A percentile compares a stretch with the other conserved stretches of the same genome.
phyloP scores from a whole-genome alignment of 2,329 filamentous ascomycete species.

The Claviceps africana region DNA sequence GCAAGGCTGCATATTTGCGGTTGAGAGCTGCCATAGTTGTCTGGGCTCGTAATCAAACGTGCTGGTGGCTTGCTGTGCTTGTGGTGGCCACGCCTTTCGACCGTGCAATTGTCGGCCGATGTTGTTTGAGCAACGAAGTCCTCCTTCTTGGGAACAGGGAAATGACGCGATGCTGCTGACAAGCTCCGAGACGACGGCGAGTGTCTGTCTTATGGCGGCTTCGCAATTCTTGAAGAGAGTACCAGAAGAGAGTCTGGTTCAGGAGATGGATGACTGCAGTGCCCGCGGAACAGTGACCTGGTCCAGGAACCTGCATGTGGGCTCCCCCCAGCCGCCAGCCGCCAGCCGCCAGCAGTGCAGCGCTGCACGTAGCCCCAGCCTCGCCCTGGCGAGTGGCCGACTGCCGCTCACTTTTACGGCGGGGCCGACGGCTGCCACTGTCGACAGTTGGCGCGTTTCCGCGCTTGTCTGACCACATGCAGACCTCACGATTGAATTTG shows the following conservation, averaged over 20 bases:
- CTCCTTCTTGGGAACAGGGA: background rate
- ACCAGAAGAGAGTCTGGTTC: background rate
- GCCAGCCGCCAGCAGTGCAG: too few species aligned
- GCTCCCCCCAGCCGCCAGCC: too few species aligned
- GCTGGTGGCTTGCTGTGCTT: background rate
- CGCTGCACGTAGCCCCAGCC: too few species aligned
- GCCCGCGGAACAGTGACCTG: background rate
- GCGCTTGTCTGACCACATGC: background rate
- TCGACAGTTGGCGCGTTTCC: background rate
- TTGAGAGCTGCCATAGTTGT: slow-evolving; percentile 42
- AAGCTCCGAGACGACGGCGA: background rate
- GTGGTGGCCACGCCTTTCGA: background rate
- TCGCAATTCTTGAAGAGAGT: background rate
- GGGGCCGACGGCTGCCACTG: background rate
- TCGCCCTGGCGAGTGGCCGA: background rate
- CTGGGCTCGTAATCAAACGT: background rate
- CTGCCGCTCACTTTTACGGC: background rate
- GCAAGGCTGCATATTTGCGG: slow-evolving; percentile 69
- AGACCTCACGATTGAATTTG: too few species aligned
- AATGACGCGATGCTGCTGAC: background rate
- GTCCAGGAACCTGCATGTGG: too few species aligned
- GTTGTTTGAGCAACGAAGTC: background rate
- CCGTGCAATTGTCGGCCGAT: background rate
- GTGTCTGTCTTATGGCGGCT: background rate
- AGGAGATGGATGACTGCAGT: background rate